Base-by-base conservation (phyloP, 805 yeast species). In the Wickerhamiella domercqiae region DNA sequence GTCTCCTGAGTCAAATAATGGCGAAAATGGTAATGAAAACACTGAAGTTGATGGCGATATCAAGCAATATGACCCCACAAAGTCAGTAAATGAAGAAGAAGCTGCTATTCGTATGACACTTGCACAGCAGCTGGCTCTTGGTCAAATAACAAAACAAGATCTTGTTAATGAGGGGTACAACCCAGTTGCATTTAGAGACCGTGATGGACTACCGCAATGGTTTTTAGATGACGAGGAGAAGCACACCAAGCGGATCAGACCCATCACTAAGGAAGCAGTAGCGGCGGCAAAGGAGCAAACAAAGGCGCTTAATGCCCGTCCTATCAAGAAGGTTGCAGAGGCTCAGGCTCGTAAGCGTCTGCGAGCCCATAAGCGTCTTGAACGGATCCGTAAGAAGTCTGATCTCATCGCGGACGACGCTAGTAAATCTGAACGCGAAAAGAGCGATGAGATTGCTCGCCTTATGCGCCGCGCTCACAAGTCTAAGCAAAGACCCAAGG, bases 251-350 rank as follows among this genome's bases (percentile, higher is more conserved):
- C 46, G 82, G 40, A 71, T 71, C 48, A 78, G 81, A 56, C 98
- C 98, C 5, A 80, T 90, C 44, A 90, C 98, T 5, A 93, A 93
- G 60, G 98, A 90, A 61, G 93, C 93, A 4, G 78, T 81, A 0
- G 59, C 71, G 41, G 90, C 87, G 0, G 63, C 80, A 40, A 76
- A 75, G 51, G 86, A 77, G 48, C 79, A 78, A 54, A 60, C 73
- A 66, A 73, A 66, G 53, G 78, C 86, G 43, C 62, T 90, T 57
- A 90, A 90, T 59, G 96, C 98, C 7, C 75, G 99, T 58, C 98
- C 99, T 7, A 87, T 90, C 54, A 90, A 90, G 73, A 90, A 90
- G 71, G 96, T 90, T n/a, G 71, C 81, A 48, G 99, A 90, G 61
- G 98, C 98, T 4, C 76, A 82, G 56, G 96, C 94, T 18, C 76